Conservation (phyloP, 2,329 filamentous ascomycete species). For the Dactylonectria estremocensis region DNA sequence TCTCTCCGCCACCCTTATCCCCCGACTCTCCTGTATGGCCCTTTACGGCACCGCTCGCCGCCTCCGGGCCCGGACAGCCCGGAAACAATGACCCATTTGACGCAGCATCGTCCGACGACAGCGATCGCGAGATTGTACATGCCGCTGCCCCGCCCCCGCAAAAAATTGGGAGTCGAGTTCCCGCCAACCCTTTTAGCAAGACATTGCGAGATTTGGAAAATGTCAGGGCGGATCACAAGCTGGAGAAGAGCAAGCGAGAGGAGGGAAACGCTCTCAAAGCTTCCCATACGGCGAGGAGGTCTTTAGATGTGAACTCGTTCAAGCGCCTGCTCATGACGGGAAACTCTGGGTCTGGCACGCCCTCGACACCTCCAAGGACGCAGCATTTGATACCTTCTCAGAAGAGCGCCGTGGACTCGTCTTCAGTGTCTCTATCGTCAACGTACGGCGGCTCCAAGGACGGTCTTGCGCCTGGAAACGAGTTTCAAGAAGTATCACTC, state of each 20-base stretch:
- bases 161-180: conserved; percentile 39
- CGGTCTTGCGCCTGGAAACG: conserved; percentile 25
- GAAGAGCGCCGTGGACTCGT: conserved; percentile 32
- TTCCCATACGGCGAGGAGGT: conserved; percentile 55
- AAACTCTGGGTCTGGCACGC: conserved; percentile 58
- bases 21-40: conserved; percentile 64
- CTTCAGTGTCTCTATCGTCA: conserved; percentile 34
- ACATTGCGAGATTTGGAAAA: conserved; percentile 67
- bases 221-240: conserved; percentile 50
- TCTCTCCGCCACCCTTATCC: conserved; percentile 75
- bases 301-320: conserved; percentile 85
- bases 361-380: conserved; percentile 19
- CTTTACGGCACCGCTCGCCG: conserved; percentile 48
- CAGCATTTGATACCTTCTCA: conserved; percentile 31
- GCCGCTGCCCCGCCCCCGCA: conserved; percentile 45
- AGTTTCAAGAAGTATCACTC: conserved; percentile 41
- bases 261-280: conserved; percentile 53
- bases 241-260: conserved; percentile 50
- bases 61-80: conserved; percentile 47
- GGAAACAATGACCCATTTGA: conserved; percentile 53
- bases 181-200: conserved; percentile 67
- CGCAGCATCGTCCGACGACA: conserved; percentile 47
- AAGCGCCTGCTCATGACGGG: conserved; percentile 83
- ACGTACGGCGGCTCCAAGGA: conserved; percentile 37
- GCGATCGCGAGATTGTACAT: conserved; percentile 45